These are phyloP conservation scores for Reticulascus tulasneorum DNA, from an alignment of 2,329 filamentous ascomycete genomes.

Conservation along the genomic window DNA sequence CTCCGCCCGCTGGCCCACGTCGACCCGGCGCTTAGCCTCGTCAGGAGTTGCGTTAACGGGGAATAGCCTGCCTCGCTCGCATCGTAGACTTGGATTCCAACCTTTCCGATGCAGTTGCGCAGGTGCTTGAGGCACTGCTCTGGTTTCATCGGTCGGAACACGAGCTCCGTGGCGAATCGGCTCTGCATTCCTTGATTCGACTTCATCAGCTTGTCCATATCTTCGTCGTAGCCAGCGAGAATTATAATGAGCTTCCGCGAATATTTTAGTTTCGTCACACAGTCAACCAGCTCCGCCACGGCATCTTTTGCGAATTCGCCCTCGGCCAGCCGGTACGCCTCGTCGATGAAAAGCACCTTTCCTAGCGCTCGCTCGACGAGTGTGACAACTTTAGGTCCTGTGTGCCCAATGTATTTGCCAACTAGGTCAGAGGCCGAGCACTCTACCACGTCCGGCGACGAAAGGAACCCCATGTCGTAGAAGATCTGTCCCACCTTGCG, in stretches of 20 bases:
- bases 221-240: slow-evolving; percentile 49
- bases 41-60: slow-evolving; percentile 25
- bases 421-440: slow-evolving; percentile 52
- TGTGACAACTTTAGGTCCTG: slow-evolving; percentile 49
- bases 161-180: slow-evolving; percentile 33
- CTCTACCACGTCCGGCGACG: slow-evolving; percentile 47
- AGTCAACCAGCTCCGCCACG: slow-evolving; percentile 22
- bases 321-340: slow-evolving; percentile 46
- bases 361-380: slow-evolving; percentile 48
- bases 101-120: slow-evolving; percentile 21
- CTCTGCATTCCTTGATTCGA: slow-evolving; percentile 48
- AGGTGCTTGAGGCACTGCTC: slow-evolving; percentile 17
- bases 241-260: slow-evolving; percentile 46
- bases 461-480: slow-evolving; percentile 55
- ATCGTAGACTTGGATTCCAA: neutral
- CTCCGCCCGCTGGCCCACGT: slow-evolving; percentile 63
- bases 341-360: slow-evolving; percentile 53
- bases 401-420: slow-evolving; percentile 52
- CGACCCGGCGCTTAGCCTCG: slow-evolving; percentile 31
- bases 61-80: neutral
- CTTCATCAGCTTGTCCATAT: slow-evolving; percentile 47
- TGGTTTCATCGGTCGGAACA: slow-evolving; percentile 3
- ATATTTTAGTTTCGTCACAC: slow-evolving; percentile 36
- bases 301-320: slow-evolving; percentile 36
- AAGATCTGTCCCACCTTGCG: slow-evolving; percentile 54